Conservation (phyloP, 805 yeast species). For the Cephaloascus albidus region DNA sequence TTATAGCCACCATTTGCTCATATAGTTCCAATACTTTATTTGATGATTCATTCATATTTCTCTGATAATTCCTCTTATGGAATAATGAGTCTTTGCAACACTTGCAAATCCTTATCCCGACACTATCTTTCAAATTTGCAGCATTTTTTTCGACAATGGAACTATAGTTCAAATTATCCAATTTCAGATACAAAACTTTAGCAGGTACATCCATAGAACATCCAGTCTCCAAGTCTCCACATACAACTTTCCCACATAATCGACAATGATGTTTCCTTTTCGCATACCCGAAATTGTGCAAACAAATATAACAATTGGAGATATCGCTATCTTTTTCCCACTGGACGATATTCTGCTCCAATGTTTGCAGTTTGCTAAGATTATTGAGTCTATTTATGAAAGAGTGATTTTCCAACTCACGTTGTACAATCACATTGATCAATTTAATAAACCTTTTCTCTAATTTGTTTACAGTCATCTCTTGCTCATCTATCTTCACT, state of each 20-base stretch:
- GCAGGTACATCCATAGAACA: slow-evolving; percentile 74
- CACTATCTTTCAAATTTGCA: slow-evolving; percentile 10
- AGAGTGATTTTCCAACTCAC: slow-evolving; percentile 11
- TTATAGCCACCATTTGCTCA: slow-evolving; percentile 11
- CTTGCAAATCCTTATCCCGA: slow-evolving; percentile 52
- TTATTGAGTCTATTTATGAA: slow-evolving; percentile 11
- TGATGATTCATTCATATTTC: slow-evolving; percentile 3
- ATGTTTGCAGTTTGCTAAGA: slow-evolving; percentile 19
- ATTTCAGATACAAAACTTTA: slow-evolving; percentile 23
- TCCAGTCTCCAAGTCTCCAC: slow-evolving; percentile 50
- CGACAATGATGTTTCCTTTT: slow-evolving; percentile 86
- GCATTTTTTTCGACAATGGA: slow-evolving; percentile 5
- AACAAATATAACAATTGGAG: slow-evolving; percentile 56
- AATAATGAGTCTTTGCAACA: slow-evolving; percentile 59
- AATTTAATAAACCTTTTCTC: slow-evolving; percentile 52
- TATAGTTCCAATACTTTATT: slow-evolving; percentile 11
- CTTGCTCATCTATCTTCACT: slow-evolving; percentile 32
- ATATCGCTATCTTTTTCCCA: slow-evolving; percentile 50
- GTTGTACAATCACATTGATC: slow-evolving; percentile 5
- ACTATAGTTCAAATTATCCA: slow-evolving; percentile 13
- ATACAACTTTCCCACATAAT: slow-evolving; percentile 74
- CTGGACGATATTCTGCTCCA: slow-evolving; percentile 39
- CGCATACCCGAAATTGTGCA: slow-evolving; percentile 42
- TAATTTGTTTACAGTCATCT: slow-evolving; percentile 44
- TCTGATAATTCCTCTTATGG: slow-evolving; percentile 36